Evolutionary conservation across 2,329 filamentous ascomycete species (phyloP).

Genomic region (Elsinoe perseae): DNA sequence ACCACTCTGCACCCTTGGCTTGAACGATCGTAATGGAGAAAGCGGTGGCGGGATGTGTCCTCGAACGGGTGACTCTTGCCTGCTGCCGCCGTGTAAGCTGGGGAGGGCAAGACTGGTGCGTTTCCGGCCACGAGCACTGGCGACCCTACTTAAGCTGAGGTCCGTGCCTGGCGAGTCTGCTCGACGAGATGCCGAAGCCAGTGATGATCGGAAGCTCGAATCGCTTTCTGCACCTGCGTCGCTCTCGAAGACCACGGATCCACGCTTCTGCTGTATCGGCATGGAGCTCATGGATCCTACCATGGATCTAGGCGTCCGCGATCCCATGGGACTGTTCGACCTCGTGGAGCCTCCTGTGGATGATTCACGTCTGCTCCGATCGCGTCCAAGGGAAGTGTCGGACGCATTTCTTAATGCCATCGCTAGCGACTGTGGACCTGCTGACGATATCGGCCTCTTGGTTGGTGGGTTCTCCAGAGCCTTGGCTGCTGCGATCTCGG

Average conservation of each 20-base stretch:
- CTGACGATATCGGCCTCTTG: slow-evolving; percentile 24
- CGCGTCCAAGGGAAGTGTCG: slow-evolving; percentile 30
- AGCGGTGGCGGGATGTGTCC: slow-evolving; percentile 55
- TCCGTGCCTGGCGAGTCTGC: slow-evolving; percentile 91
- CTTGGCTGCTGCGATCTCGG: slow-evolving; percentile 24
- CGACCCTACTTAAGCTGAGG: slow-evolving; percentile 64
- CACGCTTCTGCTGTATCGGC: slow-evolving; percentile 61
- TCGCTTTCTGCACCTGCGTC: slow-evolving; percentile 81
- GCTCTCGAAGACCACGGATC: slow-evolving; percentile 62
- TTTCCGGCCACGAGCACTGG: slow-evolving; percentile 74
- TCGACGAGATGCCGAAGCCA: slow-evolving; percentile 60
- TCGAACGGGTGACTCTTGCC: slow-evolving; percentile 83
- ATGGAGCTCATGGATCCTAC: slow-evolving; percentile 49
- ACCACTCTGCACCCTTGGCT: slow-evolving; percentile 60
- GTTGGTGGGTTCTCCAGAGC: slow-evolving; percentile 19
- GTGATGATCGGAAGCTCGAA: slow-evolving; percentile 75
- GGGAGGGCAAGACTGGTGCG: slow-evolving; percentile 79
- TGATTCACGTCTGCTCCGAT: slow-evolving; percentile 45
- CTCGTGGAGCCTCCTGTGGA: slow-evolving; percentile 67
- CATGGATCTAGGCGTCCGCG: slow-evolving; percentile 82
- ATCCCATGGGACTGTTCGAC: slow-evolving; percentile 84
- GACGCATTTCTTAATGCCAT: slow-evolving; percentile 49
- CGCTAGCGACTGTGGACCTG: slow-evolving; percentile 49
- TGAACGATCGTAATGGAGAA: slow-evolving; percentile 76
- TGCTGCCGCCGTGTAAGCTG: slow-evolving; percentile 57